Evolutionary conservation across 352 stramenopile genomes (phyloP).

Genomic region (Phytophthora pini): DNA sequence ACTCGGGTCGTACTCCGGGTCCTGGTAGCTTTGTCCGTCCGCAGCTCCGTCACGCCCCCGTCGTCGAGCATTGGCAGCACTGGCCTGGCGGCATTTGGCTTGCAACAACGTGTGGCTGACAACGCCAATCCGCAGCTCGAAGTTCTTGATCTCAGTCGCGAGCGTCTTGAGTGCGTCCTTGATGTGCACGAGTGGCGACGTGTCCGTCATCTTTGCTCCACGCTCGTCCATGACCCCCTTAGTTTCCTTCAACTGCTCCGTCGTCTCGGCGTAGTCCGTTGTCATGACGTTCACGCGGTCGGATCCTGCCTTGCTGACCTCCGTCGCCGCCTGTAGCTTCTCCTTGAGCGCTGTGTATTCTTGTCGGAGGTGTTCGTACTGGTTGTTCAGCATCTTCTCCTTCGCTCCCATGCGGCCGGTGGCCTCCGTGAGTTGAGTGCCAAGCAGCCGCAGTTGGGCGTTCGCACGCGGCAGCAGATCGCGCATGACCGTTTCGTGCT

Average conservation of each 20-base stretch:
- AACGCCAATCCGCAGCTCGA: constrained; percentile 84
- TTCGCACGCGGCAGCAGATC: constrained; percentile 63
- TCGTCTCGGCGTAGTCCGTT: constrained; percentile 72
- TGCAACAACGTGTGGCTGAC: constrained; percentile 83
- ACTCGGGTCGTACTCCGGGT: constrained; percentile 81
- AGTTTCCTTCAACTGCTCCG: constrained; percentile 77
- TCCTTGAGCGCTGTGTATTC: constrained; percentile 76
- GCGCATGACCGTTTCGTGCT: constrained; percentile 71
- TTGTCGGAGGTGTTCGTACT: constrained; percentile 73
- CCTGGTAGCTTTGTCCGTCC: constrained; percentile 56
- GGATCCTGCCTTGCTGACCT: constrained; percentile 69
- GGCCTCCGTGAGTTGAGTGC: constrained; percentile 61
- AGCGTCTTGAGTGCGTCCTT: constrained; percentile 86
- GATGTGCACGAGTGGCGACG: constrained; percentile 83
- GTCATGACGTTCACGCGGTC: constrained; percentile 84
- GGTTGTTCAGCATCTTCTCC: constrained; percentile 85
- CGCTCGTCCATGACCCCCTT: constrained; percentile 84
- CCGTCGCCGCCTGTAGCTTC: constrained; percentile 62
- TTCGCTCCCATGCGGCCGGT: constrained; percentile 69
- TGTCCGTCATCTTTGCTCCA: constrained; percentile 88
- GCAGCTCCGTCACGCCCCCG: constrained; percentile 42
- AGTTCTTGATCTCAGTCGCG: constrained; percentile 78
- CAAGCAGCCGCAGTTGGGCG: constrained; percentile 69
- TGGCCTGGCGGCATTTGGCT: constrained; percentile 68
- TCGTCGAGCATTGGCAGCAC: constrained; percentile 38